Evolutionary conservation across 169 alveolate genomes (phyloP).

Genomic region (Plasmodium relictum): DNA sequence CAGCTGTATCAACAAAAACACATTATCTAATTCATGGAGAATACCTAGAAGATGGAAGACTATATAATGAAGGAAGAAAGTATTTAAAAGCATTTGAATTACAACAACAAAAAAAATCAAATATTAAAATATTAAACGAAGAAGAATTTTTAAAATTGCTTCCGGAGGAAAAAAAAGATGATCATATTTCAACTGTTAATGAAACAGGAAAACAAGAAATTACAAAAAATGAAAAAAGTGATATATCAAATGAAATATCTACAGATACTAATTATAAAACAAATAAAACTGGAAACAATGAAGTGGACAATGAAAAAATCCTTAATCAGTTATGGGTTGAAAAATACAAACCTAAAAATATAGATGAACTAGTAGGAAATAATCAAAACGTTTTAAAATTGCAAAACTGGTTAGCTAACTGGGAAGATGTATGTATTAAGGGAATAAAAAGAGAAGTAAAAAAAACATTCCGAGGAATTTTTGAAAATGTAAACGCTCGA

Average conservation of each 20-base stretch:
- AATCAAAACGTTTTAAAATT: constrained; percentile 89
- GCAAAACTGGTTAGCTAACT: constrained; percentile 94
- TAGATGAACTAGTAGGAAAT: constrained; percentile 95
- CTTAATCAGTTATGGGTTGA: constrained; percentile 92
- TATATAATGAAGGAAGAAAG: constrained; percentile 91
- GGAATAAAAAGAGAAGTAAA: constrained; percentile 87
- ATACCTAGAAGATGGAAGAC: constrained; percentile 96
- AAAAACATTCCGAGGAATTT: constrained; percentile 49
- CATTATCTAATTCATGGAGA: constrained; percentile 93
- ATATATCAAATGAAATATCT: not conserved
- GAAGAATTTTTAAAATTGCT: constrained; percentile 85
- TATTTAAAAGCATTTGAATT: constrained; percentile 89
- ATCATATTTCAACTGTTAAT: constrained; percentile 3
- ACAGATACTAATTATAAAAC: not conserved
- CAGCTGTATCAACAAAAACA: constrained; percentile 93
- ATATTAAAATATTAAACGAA: constrained; percentile 85
- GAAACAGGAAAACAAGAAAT: not conserved
- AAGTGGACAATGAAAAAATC: not conserved
- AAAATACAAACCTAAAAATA: constrained; percentile 94
- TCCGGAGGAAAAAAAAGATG: constrained; percentile 74
- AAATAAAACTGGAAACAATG: constrained; percentile 10
- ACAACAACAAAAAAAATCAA: constrained; percentile 72
- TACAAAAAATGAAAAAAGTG: not conserved
- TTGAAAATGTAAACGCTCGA: constrained; percentile 90
- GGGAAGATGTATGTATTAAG: constrained; percentile 93